A percentile compares a stretch with the other conserved stretches of the same genome.
Evolutionary conservation across 1,139 yeast genomes (phyloP).

Genomic region (Yamadazyma siamensis): DNA sequence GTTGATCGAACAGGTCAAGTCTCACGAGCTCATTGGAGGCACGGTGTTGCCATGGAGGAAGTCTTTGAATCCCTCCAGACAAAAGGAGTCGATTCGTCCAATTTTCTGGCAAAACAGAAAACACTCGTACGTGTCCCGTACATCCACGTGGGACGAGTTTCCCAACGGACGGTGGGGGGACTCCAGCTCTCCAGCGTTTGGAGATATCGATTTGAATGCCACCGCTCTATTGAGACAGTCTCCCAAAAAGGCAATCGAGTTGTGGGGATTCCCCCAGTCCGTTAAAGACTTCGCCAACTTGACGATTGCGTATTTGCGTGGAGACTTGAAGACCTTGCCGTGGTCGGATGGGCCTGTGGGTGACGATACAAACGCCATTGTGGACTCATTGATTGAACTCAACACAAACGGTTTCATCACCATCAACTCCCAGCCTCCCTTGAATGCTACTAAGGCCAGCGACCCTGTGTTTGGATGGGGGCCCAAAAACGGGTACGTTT

Average conservation of each 20-base stretch:
- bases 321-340: constrained; percentile 74
- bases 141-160: constrained; percentile 92
- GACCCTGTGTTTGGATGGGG: constrained; percentile 92
- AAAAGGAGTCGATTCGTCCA: constrained; percentile 84
- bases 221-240: constrained; percentile 76
- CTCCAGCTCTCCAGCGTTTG: constrained; percentile 89
- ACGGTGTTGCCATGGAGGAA: constrained; percentile 80
- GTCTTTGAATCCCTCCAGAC: constrained; percentile 77
- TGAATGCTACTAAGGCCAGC: constrained; percentile 72
- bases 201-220: constrained; percentile 79
- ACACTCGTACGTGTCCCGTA: constrained; percentile 83
- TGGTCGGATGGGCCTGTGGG: constrained; percentile 94
- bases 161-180: constrained; percentile 97
- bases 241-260: constrained; percentile 71
- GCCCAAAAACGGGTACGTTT: constrained; percentile 85
- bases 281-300: constrained; percentile 58
- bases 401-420: constrained; percentile 72
- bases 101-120: constrained; percentile 96
- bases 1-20: constrained; percentile 46
- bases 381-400: constrained; percentile 54
- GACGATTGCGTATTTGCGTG: constrained; percentile 63
- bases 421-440: constrained; percentile 92
- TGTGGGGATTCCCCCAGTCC: constrained; percentile 81
- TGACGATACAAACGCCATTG: constrained; percentile 67
- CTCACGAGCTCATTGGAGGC: constrained; percentile 39